These are phyloP conservation scores for Zymoseptoria passerinii DNA, from an alignment of 2,329 filamentous ascomycete species.

Conservation along the genomic window DNA sequence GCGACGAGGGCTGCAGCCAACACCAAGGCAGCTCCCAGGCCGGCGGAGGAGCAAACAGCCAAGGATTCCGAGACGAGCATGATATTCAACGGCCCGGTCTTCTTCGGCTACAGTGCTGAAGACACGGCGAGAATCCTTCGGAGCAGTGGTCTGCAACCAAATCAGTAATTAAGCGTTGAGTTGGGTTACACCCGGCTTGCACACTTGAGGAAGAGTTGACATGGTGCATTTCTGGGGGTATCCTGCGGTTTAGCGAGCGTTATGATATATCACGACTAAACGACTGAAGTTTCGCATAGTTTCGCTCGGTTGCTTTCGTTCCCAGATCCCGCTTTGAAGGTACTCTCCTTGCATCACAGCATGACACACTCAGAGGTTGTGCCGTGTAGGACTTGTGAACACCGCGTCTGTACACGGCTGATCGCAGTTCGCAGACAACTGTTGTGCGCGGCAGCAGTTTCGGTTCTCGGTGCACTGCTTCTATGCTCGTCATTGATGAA, in stretches of 20 bases:
- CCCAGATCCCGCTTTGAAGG: background rate
- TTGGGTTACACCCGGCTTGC: background rate
- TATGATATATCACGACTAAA: background rate
- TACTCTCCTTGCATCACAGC: background rate
- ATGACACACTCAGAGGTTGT: background rate
- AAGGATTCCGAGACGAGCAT: constrained; percentile 50
- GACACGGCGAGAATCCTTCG: constrained; percentile 71
- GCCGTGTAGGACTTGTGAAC: background rate
- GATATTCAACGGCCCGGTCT: constrained; percentile 87
- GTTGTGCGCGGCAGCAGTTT: background rate
- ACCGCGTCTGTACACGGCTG: background rate
- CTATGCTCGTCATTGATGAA: background rate
- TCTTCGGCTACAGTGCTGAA: constrained; percentile 82
- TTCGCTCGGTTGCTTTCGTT: background rate
- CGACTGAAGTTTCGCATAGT: background rate
- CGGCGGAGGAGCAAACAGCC: background rate
- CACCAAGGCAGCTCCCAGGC: background rate
- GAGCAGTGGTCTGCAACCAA: constrained; percentile 18
- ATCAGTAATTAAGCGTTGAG: background rate
- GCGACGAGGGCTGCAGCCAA: background rate
- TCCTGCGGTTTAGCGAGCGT: background rate
- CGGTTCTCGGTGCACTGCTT: background rate
- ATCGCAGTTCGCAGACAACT: background rate
- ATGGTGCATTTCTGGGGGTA: no score
- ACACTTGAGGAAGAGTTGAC: no score